Percentiles rank a stretch among this genome's conserved stretches.
These are phyloP conservation scores for Aspergillus ostianus DNA, from an alignment of 495 filamentous ascomycete genomes.

Conservation along the genomic window DNA sequence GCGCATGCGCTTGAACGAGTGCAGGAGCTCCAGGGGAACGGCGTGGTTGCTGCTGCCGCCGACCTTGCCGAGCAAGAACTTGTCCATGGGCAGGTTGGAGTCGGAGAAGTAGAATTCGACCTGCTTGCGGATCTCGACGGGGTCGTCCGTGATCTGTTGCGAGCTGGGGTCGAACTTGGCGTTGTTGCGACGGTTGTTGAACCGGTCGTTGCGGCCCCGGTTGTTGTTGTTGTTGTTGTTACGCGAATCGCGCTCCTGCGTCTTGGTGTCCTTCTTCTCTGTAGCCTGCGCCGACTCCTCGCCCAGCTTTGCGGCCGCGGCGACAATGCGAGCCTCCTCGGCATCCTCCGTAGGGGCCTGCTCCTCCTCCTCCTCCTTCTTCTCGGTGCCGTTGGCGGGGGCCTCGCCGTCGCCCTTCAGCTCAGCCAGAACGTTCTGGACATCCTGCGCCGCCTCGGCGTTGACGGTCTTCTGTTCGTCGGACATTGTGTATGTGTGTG, in stretches of 20 bases:
- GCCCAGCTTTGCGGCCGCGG: slow-evolving; percentile 44
- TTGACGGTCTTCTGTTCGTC: slow-evolving; percentile 44
- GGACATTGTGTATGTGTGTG: slow-evolving; percentile 31
- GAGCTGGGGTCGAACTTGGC: slow-evolving; percentile 64
- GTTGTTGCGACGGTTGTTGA: slow-evolving; percentile 36
- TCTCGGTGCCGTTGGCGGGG: slow-evolving; percentile 22
- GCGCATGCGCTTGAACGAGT: slow-evolving; percentile 89
- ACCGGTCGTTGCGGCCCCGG: slow-evolving; percentile 4
- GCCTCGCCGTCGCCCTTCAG: slow-evolving; percentile 41
- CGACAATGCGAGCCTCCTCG: slow-evolving; percentile 47
- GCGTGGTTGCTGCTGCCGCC: slow-evolving; percentile 76
- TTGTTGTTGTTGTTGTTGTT: slow-evolving; percentile 44
- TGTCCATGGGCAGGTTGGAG: slow-evolving; percentile 84
- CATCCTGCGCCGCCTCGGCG: slow-evolving; percentile 45
- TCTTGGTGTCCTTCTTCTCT: slow-evolving; percentile 25
- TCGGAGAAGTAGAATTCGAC: slow-evolving; percentile 98
- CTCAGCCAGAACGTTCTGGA: slow-evolving; percentile 47
- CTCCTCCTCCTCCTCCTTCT: slow-evolving; percentile 24
- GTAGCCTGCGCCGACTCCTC: slow-evolving; percentile 42
- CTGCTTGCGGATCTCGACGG: slow-evolving; percentile 76
- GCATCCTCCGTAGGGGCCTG: slow-evolving; percentile 27
- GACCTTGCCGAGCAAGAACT: slow-evolving; percentile 75
- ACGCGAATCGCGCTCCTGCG: slow-evolving; percentile 16
- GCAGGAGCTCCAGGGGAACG: slow-evolving; percentile 70
- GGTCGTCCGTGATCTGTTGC: slow-evolving; percentile 66